Evolutionary conservation across 2,329 filamentous ascomycete species (phyloP).

Genomic region (Scedosporium dehoogii): DNA sequence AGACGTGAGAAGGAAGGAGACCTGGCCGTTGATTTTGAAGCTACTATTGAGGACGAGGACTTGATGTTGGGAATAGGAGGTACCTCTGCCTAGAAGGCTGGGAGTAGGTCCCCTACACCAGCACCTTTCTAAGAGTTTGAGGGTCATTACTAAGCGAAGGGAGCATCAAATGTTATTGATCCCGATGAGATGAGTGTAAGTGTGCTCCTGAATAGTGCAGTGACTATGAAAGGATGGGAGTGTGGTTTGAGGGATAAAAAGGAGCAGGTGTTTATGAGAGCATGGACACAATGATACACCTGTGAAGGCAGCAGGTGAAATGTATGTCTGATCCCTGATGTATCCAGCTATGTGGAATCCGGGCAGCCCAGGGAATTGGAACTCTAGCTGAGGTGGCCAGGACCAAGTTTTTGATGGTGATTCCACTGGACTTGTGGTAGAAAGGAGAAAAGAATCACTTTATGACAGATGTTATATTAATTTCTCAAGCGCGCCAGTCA

Average conservation of each 20-base stretch:
- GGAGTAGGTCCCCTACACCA: background rate
- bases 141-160: too few species aligned
- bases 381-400: background rate
- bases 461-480: too few species aligned
- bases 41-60: constrained; percentile 48
- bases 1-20: constrained; percentile 31
- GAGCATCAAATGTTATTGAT: too few species aligned
- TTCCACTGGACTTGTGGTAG: background rate
- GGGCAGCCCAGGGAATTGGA: too few species aligned
- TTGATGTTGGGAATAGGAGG: constrained; percentile 36
- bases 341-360: too few species aligned
- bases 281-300: too few species aligned
- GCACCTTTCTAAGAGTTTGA: background rate
- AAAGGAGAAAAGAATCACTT: background rate
- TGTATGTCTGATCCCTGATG: too few species aligned
- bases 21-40: constrained; percentile 29
- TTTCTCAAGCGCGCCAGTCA: background rate
- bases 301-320: too few species aligned
- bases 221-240: too few species aligned
- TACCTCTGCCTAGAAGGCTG: background rate
- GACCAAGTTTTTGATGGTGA: background rate
- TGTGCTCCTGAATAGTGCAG: too few species aligned
- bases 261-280: background rate
- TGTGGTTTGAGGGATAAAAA: background rate
- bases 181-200: too few species aligned